phyloP scores from a whole-genome alignment of 2,329 filamentous ascomycete genomes.

The Ceratocystis ficicola region DNA sequence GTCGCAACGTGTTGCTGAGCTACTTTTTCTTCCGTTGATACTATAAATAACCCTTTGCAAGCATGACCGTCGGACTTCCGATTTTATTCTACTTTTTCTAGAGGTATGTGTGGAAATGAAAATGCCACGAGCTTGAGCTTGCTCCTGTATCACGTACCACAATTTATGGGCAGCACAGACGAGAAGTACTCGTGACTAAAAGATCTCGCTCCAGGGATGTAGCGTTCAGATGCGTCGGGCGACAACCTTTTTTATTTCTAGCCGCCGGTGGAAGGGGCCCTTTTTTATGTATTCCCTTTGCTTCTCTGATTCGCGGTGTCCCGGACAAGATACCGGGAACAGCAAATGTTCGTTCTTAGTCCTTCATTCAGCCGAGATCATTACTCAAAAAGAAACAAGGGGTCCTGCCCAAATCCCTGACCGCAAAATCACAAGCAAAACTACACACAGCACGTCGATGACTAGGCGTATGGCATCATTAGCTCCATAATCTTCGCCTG shows the following conservation, averaged over 20 bases:
- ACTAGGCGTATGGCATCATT: conserved; percentile 10
- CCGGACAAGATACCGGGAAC: not conserved
- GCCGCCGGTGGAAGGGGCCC: not conserved
- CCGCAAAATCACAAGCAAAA: not conserved
- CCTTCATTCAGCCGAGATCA: not conserved
- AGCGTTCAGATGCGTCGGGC: not conserved
- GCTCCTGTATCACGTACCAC: not conserved
- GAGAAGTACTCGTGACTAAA: not conserved
- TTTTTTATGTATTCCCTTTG: not conserved
- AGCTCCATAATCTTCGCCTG: not conserved
- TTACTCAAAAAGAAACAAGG: not conserved
- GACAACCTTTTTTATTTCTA: not conserved
- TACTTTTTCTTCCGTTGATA: not conserved
- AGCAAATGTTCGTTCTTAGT: not conserved
- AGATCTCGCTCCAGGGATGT: not conserved
- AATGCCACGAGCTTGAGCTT: not conserved
- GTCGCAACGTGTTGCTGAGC: not conserved
- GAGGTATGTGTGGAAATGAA: not conserved
- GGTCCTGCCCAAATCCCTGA: not conserved
- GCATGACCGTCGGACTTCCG: not conserved
- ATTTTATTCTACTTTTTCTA: not conserved
- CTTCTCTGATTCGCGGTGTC: not conserved
- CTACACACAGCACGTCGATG: not conserved
- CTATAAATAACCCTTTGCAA: not conserved
- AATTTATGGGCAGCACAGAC: conserved; percentile 1